Conservation (phyloP, 2,329 filamentous ascomycete species). For the Neofusicoccum cordaticola region DNA sequence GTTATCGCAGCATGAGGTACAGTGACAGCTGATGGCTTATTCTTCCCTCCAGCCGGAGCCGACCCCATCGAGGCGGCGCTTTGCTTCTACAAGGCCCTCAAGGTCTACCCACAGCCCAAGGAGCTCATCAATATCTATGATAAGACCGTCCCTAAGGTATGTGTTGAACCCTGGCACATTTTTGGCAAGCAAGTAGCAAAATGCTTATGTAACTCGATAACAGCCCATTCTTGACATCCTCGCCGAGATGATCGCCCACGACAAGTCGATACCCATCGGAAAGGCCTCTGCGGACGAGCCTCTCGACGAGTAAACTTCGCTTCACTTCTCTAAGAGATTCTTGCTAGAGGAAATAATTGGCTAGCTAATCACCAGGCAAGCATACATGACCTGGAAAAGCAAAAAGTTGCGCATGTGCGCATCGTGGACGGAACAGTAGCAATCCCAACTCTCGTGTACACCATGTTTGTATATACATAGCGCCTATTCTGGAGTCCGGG, state of each 20-base stretch:
- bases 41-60: conserved; percentile 48
- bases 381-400: neutral
- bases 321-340: neutral
- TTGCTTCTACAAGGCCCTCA: conserved; percentile 96
- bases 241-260: conserved; percentile 95
- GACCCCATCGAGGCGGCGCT: conserved; percentile 79
- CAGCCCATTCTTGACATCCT: conserved; percentile 94
- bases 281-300: neutral
- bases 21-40: too few relatives aligned
- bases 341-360: neutral
- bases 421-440: neutral
- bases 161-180: conserved; percentile 16
- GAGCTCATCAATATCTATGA: conserved; percentile 97
- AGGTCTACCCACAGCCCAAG: conserved; percentile 92
- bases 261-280: conserved; percentile 56
- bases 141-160: conserved; percentile 93
- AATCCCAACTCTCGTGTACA: conserved; percentile 13
- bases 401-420: neutral
- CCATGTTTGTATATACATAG: conserved; percentile 12
- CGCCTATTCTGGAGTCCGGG: conserved; percentile 11
- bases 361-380: neutral
- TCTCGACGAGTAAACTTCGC: conserved; percentile 6
- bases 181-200: neutral
- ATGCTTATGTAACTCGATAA: conserved; percentile 19
- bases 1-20: conserved; percentile 1